Conservation (phyloP, 352 stramenopile species). For the Globisporangium cylindrosporum region DNA sequence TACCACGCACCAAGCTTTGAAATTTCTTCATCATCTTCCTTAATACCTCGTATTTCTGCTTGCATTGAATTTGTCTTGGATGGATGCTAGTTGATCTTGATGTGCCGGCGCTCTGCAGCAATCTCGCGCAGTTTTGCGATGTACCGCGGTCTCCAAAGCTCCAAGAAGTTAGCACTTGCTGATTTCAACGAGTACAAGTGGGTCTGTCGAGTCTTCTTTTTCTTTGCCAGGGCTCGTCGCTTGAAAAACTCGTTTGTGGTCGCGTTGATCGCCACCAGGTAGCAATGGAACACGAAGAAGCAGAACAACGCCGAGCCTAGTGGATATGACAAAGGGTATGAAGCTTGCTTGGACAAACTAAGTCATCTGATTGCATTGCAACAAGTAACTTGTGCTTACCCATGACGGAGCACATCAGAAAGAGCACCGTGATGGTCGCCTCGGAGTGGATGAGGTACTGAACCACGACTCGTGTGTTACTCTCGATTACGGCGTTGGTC, state of each 20-base stretch:
- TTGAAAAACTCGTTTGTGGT: conserved; percentile 84
- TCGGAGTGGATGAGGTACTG: conserved; percentile 55
- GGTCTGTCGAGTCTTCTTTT: background rate
- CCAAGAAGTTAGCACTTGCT: conserved; percentile 21
- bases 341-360: background rate
- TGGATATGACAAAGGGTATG: background rate
- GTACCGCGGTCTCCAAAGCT: conserved; percentile 34
- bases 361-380: background rate
- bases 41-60: background rate
- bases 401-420: conserved; percentile 49
- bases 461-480: conserved; percentile 36
- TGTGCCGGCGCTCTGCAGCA: background rate
- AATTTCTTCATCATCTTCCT: background rate
- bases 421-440: conserved; percentile 34
- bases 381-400: conserved; percentile 19
- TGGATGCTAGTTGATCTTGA: background rate
- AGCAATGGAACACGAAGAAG: conserved; percentile 57
- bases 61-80: no score
- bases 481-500: conserved; percentile 33
- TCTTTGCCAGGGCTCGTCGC: conserved; percentile 17
- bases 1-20: background rate
- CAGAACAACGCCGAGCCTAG: conserved; percentile 35
- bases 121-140: conserved; percentile 14
- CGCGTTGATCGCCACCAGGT: conserved; percentile 46
- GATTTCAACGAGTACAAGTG: conserved; percentile 21